Evolutionary conservation across 192 early-diverging fungal genomes (phyloP), one percentile per base, ranked within the genome.

Genomic region (Chytriomyces sp.): DNA sequence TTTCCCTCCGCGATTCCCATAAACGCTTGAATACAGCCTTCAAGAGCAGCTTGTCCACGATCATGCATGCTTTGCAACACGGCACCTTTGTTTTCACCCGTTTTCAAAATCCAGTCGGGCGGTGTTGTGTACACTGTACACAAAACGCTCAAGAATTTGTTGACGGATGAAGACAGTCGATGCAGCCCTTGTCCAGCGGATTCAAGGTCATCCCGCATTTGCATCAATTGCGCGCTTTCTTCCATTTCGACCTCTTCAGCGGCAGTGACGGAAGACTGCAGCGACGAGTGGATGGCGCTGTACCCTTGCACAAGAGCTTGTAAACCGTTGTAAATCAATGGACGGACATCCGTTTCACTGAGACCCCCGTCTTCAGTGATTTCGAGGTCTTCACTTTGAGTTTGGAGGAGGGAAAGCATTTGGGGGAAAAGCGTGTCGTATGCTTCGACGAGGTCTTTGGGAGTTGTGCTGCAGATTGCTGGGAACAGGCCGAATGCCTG

Each of bases 401-500:
- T 76, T 53, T 82, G 81, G 28, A 99, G 84, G 45, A 94, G 88
- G n/a, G 84, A 87, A 46, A 91, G 90, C 64, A 98, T 87, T 9
- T 89, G 82, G 74, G 92, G 92, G 5, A 90, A 93, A 62, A 96
- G 83, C 23, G 63, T 46, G 10, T 67, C 65, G 65, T 87, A 87
- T 0, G 48, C 9, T 11, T 61, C 66, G 7, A 45, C 72, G 0
- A 97, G 82, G 79, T 98, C 97, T 20, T 79, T 66, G 20, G 97
- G 96, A 10, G 93, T 77, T 45, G 93, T 91, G 20, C 80, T 75
- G 79, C 95, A 98, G 75, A 97, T 91, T 24, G 91, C 92, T 24
- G 92, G 92, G 26, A 95, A 84, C 48, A 98, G 84, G 20, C 89
- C 88, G 94, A 96, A 99, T 50, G 96, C 86, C 86, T 99, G 97